Evolutionary conservation across 163 green algal species (phyloP).

Genomic region (Scenedesmus sp.): DNA sequence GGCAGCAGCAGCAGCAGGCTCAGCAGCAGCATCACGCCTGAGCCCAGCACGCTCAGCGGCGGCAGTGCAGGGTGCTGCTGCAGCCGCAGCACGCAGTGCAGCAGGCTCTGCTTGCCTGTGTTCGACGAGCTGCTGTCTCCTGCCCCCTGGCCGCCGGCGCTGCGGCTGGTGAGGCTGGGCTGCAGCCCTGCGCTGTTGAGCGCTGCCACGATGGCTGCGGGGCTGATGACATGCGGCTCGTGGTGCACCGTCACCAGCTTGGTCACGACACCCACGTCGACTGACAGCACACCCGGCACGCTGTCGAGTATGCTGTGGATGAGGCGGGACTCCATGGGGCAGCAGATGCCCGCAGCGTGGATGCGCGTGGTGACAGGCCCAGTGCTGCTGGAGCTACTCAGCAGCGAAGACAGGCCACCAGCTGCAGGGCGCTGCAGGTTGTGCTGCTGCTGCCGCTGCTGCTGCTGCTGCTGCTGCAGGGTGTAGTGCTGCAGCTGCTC

Average conservation of each 20-base stretch:
- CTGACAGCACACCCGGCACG: conserved; percentile 73
- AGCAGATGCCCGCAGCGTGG: conserved; percentile 83
- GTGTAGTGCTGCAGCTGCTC: conserved; percentile 35
- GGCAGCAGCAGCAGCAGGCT: conserved; percentile 29
- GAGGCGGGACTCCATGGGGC: conserved; percentile 79
- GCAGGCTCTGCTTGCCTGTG: background rate
- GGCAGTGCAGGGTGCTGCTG: conserved; percentile 13
- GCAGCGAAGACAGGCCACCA: background rate
- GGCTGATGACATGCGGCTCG: conserved; percentile 55
- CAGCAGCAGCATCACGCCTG: conserved; percentile 19
- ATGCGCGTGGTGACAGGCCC: conserved; percentile 49
- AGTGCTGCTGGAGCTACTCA: background rate
- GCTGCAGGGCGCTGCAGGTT: background rate
- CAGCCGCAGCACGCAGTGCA: background rate
- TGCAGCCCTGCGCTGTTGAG: conserved; percentile 79
- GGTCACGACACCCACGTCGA: conserved; percentile 72
- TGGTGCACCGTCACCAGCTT: conserved; percentile 77
- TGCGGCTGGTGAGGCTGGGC: conserved; percentile 59
- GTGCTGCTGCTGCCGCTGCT: background rate
- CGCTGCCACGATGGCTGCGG: conserved; percentile 69
- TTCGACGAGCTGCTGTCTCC: background rate
- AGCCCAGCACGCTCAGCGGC: conserved; percentile 13
- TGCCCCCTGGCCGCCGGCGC: background rate
- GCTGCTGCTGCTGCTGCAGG: conserved; percentile 17
- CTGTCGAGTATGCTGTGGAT: conserved; percentile 73